Conservation (phyloP, 2,329 filamentous ascomycete genomes). For the Sclerotinia sclerotiorum region DNA sequence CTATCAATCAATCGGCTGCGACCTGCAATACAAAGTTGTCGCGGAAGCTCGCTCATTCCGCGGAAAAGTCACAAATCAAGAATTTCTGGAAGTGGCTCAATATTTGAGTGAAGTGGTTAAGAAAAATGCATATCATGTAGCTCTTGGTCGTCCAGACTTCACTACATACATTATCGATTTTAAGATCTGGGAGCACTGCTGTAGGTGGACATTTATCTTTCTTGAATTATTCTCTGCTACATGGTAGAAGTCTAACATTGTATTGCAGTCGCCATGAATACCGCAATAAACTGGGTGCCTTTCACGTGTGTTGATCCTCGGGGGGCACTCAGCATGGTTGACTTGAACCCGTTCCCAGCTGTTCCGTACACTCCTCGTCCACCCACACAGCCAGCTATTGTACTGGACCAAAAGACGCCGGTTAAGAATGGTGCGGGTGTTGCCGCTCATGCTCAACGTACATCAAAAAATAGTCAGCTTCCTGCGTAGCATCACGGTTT, state of each 20-base stretch:
- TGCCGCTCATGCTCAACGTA: neutral
- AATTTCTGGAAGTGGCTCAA: neutral
- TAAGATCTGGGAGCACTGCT: neutral
- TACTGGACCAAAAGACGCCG: neutral
- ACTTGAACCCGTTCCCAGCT: neutral
- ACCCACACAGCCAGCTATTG: neutral
- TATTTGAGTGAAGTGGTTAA: neutral
- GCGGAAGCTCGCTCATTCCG: neutral
- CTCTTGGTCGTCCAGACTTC: neutral
- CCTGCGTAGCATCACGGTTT: neutral
- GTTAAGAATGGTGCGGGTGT: neutral
- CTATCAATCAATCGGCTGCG: neutral
- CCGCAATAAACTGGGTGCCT: neutral
- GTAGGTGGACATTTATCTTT: neutral
- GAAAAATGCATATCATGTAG: neutral
- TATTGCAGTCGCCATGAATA: neutral
- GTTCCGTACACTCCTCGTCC: neutral
- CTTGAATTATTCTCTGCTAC: no score
- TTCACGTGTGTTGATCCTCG: neutral
- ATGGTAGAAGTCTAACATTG: neutral
- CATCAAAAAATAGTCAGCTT: no score
- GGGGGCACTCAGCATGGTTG: neutral
- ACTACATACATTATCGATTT: neutral
- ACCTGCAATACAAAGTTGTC: neutral
- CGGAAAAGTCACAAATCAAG: neutral